A percentile compares a stretch with the other conserved stretches of the same genome.
These are phyloP conservation scores for Mycosphaerella arachidis DNA, from an alignment of 2,329 filamentous ascomycete species.

Conservation along the genomic window DNA sequence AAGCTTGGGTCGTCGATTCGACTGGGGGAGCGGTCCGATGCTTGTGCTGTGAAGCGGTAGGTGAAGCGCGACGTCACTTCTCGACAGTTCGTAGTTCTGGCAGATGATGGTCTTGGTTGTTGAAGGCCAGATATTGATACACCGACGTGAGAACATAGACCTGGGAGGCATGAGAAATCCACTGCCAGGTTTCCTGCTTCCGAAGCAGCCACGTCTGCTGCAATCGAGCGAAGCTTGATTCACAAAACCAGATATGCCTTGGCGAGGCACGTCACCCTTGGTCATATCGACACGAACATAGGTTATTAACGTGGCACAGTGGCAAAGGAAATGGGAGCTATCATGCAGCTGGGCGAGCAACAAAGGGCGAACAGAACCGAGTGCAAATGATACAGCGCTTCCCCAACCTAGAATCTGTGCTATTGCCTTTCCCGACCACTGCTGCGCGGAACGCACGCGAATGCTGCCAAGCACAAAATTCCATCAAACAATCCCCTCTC, in stretches of 20 bases:
- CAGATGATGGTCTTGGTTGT: background rate
- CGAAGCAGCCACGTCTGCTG: background rate
- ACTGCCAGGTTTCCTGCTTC: background rate
- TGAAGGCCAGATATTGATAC: background rate
- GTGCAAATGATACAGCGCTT: conserved; percentile 1
- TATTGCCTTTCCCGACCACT: background rate
- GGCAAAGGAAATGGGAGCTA: background rate
- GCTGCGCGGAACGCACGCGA: background rate
- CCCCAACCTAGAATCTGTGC: background rate
- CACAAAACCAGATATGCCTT: background rate
- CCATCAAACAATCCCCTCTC: conserved; percentile 2
- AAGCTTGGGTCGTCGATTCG: background rate
- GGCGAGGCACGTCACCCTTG: background rate
- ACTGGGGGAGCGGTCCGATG: background rate
- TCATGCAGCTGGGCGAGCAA: background rate
- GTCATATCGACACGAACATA: background rate
- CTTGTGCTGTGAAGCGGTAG: background rate
- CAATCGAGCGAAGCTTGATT: background rate
- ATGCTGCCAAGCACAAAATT: background rate
- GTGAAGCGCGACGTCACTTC: background rate
- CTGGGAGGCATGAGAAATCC: background rate
- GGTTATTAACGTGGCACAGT: background rate
- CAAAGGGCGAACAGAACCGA: background rate
- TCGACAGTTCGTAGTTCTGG: background rate
- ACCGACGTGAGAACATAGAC: background rate